Conservation (phyloP, 75 land plant species). For the Picea sitchensis region DNA sequence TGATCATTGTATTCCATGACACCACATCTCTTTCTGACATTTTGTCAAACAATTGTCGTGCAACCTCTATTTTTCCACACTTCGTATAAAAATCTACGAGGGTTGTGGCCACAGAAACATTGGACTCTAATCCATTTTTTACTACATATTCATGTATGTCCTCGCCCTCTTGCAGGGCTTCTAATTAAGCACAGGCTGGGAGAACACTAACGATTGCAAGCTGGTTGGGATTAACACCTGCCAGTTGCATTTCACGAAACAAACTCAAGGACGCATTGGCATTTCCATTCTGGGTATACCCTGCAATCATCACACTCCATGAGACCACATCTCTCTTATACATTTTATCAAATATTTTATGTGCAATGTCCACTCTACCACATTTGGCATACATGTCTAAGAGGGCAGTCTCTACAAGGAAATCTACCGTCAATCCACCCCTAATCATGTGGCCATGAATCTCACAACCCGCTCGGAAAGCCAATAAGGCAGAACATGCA, state of each 20-base stretch:
- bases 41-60: constrained; percentile 31
- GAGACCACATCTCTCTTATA: neutral
- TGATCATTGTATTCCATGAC: constrained; percentile 61
- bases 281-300: constrained; percentile 16
- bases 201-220: constrained; percentile 20
- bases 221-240: constrained; percentile 16
- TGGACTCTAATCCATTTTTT: constrained; percentile 29
- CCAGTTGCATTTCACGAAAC: constrained; percentile 9
- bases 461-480: constrained; percentile 20
- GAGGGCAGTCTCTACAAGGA: constrained; percentile 22
- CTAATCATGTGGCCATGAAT: constrained; percentile 29
- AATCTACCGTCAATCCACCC: neutral
- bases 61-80: constrained; percentile 37
- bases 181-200: constrained; percentile 16
- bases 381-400: constrained; percentile 43
- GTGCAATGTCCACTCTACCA: constrained; percentile 17
- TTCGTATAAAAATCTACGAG: constrained; percentile 44
- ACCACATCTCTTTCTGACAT: constrained; percentile 36
- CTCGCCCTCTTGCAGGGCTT: constrained; percentile 13
- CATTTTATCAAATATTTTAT: constrained; percentile 15
- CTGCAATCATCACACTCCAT: constrained; percentile 16
- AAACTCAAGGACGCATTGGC: constrained; percentile 5
- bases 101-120: constrained; percentile 40
- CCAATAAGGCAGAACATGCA: constrained; percentile 18
- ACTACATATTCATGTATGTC: constrained; percentile 35